Evolutionary conservation across 208 protist species (phyloP), one percentile per base, ranked within the genome.

Genomic region (Leishmania turanica): DNA sequence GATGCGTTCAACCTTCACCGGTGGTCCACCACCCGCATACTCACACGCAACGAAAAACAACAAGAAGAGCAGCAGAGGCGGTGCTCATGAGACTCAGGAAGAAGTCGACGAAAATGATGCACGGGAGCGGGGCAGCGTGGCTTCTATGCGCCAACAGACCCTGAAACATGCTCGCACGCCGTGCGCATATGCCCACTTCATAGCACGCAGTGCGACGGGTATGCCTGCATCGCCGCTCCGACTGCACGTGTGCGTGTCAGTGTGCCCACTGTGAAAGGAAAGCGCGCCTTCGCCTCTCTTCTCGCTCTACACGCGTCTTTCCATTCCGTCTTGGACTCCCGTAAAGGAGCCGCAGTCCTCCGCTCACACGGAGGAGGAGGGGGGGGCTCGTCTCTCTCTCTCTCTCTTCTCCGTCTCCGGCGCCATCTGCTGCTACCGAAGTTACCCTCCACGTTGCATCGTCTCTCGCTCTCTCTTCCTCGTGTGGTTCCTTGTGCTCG

Each of bases 401-500:
- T 77, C 47, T 77, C 49, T 77, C 49, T 77, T 42, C 68, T 78
- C 9, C 58, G n/a, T 31, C 58, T 15, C 58, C 27, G 58, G 58
- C 6, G 27, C 27, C 2, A 64, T 24, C 21, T 9, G 27, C 58
- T 27, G 27, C 58, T 64, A 64, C 58, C 2, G 27, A n/a, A 64
- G 27, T 64, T n/a, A 2, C 27, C 58, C 58, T 15, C 34, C 24
- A 19, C 60, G 1, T 1, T 56, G 45, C 37, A 78, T 47, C 24
- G 21, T 2, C 40, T 54, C 37, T 65, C 64, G 65, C 21, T 47
- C 75, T 37, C 49, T 27, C 51, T 49, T 78, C n/a, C 17, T 78
- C 9, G 31, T 68, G 37, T 80, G 15, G 42, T 45, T 79, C 74
- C 72, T 79, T 79, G 24, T 47, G 66, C 21, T 76, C 24, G 11